Conservation (phyloP, 805 yeast genomes). For the Kodamaea sagamina region DNA sequence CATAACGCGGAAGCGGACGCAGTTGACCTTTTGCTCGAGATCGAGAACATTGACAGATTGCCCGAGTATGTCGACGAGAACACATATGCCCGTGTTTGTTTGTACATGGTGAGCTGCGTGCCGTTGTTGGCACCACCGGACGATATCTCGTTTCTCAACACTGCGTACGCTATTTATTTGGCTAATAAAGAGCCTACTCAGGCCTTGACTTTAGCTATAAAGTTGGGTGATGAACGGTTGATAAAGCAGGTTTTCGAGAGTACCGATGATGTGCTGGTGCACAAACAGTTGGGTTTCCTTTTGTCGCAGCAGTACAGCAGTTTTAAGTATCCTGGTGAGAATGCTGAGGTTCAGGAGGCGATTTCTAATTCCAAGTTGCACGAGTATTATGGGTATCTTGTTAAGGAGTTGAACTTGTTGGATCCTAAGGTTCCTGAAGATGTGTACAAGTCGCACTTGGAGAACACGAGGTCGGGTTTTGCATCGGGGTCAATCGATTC, state of each 20-base stretch:
- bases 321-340: slow-evolving; percentile 60
- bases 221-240: slow-evolving; percentile 78
- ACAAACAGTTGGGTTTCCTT: slow-evolving; percentile 89
- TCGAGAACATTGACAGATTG: slow-evolving; percentile 81
- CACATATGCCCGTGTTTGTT: slow-evolving; percentile 85
- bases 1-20: slow-evolving; percentile 99
- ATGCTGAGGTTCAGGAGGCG: slow-evolving; percentile 77
- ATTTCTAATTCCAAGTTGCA: slow-evolving; percentile 77
- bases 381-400: slow-evolving; percentile 77
- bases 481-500: slow-evolving; percentile 69
- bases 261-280: slow-evolving; percentile 69
- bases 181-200: slow-evolving; percentile 79
- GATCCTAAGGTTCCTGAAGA: slow-evolving; percentile 95
- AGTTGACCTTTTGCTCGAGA: slow-evolving; percentile 86
- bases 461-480: slow-evolving; percentile 60
- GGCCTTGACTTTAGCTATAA: slow-evolving; percentile 86
- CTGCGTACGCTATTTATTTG: slow-evolving; percentile 85
- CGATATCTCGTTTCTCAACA: slow-evolving; percentile 78
- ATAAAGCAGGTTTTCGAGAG: slow-evolving; percentile 81
- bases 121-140: slow-evolving; percentile 95
- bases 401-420: slow-evolving; percentile 81
- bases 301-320: slow-evolving; percentile 85
- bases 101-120: slow-evolving; percentile 95
- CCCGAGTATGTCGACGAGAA: slow-evolving; percentile 82
- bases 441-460: slow-evolving; percentile 87